phyloP scores from a whole-genome alignment of 805 yeast genomes.

The Cyberlindnera subsufficiens region DNA sequence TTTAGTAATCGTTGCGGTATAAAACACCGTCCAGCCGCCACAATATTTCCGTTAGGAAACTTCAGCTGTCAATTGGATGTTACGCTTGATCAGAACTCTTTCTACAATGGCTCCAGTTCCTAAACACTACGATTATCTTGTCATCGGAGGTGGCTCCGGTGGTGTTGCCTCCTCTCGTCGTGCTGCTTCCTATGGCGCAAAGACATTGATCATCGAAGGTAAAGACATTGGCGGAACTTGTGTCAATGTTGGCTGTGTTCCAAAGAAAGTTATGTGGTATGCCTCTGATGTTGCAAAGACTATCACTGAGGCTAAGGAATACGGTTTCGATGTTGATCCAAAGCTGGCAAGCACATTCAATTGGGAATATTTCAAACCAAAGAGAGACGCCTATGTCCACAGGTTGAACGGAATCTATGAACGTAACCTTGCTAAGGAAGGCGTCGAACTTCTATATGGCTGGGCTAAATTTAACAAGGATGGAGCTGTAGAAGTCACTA shows the following conservation, averaged over 20 bases:
- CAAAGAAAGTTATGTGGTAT: conserved; percentile 98
- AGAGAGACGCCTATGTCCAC: conserved; percentile 86
- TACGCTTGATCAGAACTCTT: conserved; percentile 3
- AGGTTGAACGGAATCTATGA: conserved; percentile 92
- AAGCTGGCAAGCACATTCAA: conserved; percentile 58
- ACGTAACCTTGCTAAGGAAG: conserved; percentile 79
- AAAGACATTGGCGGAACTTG: conserved; percentile 93
- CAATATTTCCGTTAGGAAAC: no score
- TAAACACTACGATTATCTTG: conserved; percentile 79
- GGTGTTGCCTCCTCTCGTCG: conserved; percentile 98
- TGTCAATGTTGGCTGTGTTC: conserved; percentile 99
- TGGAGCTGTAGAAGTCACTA: conserved; percentile 74
- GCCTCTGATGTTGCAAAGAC: conserved; percentile 86
- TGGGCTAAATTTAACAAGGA: conserved; percentile 70
- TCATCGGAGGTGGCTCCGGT: conserved; percentile 98
- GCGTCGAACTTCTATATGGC: conserved; percentile 83
- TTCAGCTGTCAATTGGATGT: neutral
- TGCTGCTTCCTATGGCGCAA: conserved; percentile 91
- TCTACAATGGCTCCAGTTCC: conserved; percentile 49
- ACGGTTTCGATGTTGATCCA: conserved; percentile 66
- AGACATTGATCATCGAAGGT: conserved; percentile 76
- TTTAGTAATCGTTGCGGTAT: no score
- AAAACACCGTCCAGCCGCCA: no score
- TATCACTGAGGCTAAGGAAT: conserved; percentile 68
- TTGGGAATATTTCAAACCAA: conserved; percentile 76